Conservation (phyloP, 1,139 yeast species). For the Hemisphaericaspora lyxosophila region DNA sequence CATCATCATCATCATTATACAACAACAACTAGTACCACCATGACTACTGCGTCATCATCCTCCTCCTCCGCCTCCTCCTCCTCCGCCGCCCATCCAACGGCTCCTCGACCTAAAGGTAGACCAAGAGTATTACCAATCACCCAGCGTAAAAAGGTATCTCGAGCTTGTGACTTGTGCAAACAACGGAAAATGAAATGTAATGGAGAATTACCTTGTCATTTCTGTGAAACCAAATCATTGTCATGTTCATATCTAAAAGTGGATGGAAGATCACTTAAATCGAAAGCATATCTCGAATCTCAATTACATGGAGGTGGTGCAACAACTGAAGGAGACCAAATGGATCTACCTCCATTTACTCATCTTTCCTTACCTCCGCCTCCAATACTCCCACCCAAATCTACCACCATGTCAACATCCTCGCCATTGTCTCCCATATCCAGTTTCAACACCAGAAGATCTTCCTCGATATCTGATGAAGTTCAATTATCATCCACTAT, state of each 20-base stretch:
- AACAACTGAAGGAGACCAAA: no score
- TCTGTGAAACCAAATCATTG: slow-evolving; percentile 23
- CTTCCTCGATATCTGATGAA: no score
- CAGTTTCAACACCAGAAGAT: no score
- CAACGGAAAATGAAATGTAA: slow-evolving; percentile 36
- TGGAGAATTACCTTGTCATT: slow-evolving; percentile 28
- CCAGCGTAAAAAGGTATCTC: slow-evolving; percentile 30
- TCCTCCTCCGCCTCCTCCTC: not conserved
- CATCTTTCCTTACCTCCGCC: no score
- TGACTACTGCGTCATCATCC: not conserved
- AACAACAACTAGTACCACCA: not conserved
- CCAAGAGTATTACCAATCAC: slow-evolving; percentile 13
- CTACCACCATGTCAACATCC: no score
- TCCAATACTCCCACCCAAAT: no score
- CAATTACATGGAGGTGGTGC: no score
- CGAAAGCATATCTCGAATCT: slow-evolving; percentile 11
- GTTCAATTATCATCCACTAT: no score
- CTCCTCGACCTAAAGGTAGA: slow-evolving; percentile 13
- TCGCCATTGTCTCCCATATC: no score
- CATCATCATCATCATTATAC: not conserved
- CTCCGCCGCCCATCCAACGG: not conserved
- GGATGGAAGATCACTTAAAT: slow-evolving; percentile 27
- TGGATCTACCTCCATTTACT: no score
- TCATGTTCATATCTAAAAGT: slow-evolving; percentile 26
- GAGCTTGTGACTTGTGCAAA: slow-evolving; percentile 43